phyloP scores from a whole-genome alignment of 495 filamentous ascomycete species.

The Lasiosphaeria ovina region DNA sequence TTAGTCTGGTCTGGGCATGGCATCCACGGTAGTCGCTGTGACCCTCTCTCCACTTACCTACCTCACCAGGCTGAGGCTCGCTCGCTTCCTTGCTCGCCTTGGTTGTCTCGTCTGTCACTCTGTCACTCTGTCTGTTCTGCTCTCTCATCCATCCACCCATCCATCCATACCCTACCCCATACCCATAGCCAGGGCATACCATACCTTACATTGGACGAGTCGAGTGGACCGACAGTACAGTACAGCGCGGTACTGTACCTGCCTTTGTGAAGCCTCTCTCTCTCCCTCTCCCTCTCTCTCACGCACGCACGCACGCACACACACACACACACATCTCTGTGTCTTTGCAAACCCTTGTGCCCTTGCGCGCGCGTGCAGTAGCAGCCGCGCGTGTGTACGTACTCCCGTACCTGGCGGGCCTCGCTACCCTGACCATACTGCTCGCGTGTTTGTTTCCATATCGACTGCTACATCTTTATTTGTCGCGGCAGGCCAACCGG shows the following conservation, averaged over 20 bases:
- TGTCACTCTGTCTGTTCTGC: neutral
- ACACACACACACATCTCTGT: no score
- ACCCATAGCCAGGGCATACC: neutral
- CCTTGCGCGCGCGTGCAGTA: constrained; percentile 18
- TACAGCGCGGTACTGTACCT: constrained; percentile 8
- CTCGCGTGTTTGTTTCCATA: constrained; percentile 20
- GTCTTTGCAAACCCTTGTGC: no score
- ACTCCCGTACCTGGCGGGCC: constrained; percentile 20
- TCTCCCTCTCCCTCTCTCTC: constrained; percentile 5
- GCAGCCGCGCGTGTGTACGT: constrained; percentile 33
- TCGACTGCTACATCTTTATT: constrained; percentile 31
- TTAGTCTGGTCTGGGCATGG: constrained; percentile 4
- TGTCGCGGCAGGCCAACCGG: constrained; percentile 30
- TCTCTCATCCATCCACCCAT: neutral
- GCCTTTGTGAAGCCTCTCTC: constrained; percentile 17
- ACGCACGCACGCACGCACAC: no score
- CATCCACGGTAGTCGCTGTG: neutral
- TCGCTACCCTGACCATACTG: constrained; percentile 16
- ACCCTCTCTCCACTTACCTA: neutral
- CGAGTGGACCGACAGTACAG: neutral
- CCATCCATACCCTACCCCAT: neutral
- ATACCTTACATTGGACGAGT: neutral
- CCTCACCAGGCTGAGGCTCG: constrained; percentile 3
- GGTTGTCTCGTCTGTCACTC: neutral
- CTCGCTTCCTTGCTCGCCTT: neutral